Conservation (phyloP, 495 filamentous ascomycete genomes). For the Aspergillus conjunctus region DNA sequence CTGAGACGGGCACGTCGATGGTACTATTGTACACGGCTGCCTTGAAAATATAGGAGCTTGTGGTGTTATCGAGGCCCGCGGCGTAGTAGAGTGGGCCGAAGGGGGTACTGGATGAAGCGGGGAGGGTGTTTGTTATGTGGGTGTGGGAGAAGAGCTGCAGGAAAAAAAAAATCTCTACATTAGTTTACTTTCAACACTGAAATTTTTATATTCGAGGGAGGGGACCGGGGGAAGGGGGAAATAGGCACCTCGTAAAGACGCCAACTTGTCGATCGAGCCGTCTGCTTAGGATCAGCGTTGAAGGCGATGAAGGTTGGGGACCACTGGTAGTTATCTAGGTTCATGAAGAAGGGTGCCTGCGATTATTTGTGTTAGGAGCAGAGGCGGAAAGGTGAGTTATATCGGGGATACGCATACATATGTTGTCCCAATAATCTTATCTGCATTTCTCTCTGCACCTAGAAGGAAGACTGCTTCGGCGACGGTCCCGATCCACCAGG, state of each 20-base stretch:
- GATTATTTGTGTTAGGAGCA: not conserved
- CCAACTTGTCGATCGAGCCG: conserved; percentile 47
- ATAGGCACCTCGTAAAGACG: conserved; percentile 37
- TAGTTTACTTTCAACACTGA: too few species aligned
- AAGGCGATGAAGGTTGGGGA: conserved; percentile 49
- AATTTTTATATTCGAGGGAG: not conserved
- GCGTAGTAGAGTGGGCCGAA: conserved; percentile 52
- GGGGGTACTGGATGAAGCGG: conserved; percentile 36
- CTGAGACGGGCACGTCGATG: conserved; percentile 44
- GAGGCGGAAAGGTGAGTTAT: not conserved
- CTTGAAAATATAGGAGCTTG: conserved; percentile 56
- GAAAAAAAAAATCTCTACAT: too few species aligned
- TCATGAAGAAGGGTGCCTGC: conserved; percentile 51
- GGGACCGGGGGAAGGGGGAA: not conserved
- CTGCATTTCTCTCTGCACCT: conserved; percentile 66
- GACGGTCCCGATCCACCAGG: conserved; percentile 53
- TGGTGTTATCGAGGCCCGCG: conserved; percentile 35
- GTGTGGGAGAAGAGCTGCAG: conserved; percentile 45
- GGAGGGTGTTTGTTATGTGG: conserved; percentile 47
- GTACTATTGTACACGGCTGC: conserved; percentile 68
- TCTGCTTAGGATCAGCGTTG: conserved; percentile 43
- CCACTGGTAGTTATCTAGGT: conserved; percentile 52
- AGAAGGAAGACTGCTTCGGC: conserved; percentile 67
- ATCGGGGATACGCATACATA: conserved; percentile 33
- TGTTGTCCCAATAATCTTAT: conserved; percentile 47